Conservation (phyloP, 768 basidiomycete genomes). For the Tulasnella sp. region DNA sequence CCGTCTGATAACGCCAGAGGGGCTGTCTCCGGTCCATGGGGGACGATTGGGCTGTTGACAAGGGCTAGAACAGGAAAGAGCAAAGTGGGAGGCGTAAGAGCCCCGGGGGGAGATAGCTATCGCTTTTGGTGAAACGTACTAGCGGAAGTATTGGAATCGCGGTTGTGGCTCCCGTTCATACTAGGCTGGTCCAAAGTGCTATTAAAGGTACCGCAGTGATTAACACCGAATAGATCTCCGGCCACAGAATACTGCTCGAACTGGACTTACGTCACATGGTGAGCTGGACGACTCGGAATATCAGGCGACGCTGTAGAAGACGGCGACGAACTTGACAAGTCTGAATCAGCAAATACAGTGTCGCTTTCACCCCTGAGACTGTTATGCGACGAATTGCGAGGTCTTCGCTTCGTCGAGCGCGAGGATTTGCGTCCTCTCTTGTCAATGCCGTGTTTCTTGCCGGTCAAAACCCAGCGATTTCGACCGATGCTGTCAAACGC, state of each 20-base stretch:
- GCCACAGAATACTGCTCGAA: not conserved
- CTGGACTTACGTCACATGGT: not conserved
- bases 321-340: not conserved
- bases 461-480: not conserved
- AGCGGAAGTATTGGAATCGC: not conserved
- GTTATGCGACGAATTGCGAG: not conserved
- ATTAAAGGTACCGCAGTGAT: not conserved
- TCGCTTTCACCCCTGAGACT: not conserved
- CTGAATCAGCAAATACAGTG: not conserved
- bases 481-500: not conserved
- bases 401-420: not conserved
- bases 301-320: not conserved
- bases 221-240: not conserved
- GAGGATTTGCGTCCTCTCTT: not conserved
- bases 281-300: not conserved
- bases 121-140: not conserved
- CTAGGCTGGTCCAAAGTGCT: not conserved
- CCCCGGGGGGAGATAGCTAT: not conserved
- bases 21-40: not conserved
- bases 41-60: not conserved
- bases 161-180: not conserved
- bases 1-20: not conserved
- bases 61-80: not conserved
- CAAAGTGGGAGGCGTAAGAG: not conserved
- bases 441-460: not conserved